Percentiles rank a stretch among this genome's conserved stretches.
Conservation (phyloP, 179 eudicot genomes). For the Beta macrorhiza region DNA sequence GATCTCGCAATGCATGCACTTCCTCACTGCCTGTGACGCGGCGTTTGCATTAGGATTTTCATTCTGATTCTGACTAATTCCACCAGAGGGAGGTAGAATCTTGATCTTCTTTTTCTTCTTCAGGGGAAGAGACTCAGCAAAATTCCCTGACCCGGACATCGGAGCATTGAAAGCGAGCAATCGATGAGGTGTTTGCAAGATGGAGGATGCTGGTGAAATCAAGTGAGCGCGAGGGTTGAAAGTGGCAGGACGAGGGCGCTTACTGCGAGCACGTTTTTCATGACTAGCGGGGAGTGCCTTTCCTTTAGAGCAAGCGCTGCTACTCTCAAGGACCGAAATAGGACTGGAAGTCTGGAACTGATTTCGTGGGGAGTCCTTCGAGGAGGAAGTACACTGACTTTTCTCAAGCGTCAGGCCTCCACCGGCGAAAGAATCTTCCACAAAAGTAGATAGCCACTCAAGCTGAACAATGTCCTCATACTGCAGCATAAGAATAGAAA, state of each 20-base stretch:
- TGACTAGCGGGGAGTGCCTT: slow-evolving; percentile 44
- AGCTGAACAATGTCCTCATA: slow-evolving; percentile 88
- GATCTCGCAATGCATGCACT: slow-evolving; percentile 80
- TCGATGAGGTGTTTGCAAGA: slow-evolving; percentile 18
- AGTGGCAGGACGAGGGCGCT: slow-evolving; percentile 79
- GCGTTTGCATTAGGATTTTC: slow-evolving; percentile 11
- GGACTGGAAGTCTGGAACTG: slow-evolving; percentile 78
- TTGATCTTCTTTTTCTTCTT: slow-evolving; percentile 54
- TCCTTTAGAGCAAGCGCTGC: slow-evolving; percentile 48
- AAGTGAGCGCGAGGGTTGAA: slow-evolving; percentile 52
- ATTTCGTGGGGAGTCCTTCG: slow-evolving; percentile 33
- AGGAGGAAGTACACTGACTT: slow-evolving; percentile 15
- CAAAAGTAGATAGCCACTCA: slow-evolving; percentile 85
- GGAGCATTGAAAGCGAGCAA: slow-evolving; percentile 27
- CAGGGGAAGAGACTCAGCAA: slow-evolving; percentile 36
- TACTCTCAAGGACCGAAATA: slow-evolving; percentile 80
- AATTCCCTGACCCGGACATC: slow-evolving; percentile 36
- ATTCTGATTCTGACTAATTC: slow-evolving; percentile 26
- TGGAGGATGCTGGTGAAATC: slow-evolving; percentile 38
- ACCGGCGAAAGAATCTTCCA: slow-evolving; percentile 84
- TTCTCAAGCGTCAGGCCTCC: slow-evolving; percentile 63
- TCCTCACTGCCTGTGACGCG: slow-evolving; percentile 42
- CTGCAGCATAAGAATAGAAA: slow-evolving; percentile 34
- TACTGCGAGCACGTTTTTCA: slow-evolving; percentile 63
- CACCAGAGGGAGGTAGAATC: slow-evolving; percentile 27